Conservation (phyloP, 352 stramenopile species). For the Phytophthora foliorum region DNA sequence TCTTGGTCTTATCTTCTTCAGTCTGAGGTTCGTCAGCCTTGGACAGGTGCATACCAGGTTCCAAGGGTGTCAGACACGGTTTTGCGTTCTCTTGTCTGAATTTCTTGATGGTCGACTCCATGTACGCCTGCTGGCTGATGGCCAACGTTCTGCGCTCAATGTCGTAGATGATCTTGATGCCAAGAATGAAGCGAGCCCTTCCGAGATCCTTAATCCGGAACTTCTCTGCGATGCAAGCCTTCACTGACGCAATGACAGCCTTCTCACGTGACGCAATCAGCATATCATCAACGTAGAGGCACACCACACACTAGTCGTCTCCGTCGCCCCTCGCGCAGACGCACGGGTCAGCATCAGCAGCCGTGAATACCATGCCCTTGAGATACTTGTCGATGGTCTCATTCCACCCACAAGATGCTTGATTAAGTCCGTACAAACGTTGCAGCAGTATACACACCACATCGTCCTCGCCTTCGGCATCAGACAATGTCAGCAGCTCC, state of each 20-base stretch:
- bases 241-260: conserved; percentile 9
- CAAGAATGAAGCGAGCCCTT: background rate
- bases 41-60: conserved; percentile 4
- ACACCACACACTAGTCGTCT: conserved; percentile 19
- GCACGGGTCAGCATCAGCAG: conserved; percentile 20
- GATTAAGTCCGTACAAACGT: conserved; percentile 12
- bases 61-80: conserved; percentile 11
- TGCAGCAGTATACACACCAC: background rate
- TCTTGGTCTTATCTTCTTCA: conserved; percentile 9
- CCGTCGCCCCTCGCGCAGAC: background rate
- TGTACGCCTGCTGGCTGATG: conserved; percentile 13
- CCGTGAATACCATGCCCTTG: conserved; percentile 26
- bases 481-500: background rate
- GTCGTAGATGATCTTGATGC: conserved; percentile 34
- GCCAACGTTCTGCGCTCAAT: background rate
- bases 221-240: background rate
- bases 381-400: conserved; percentile 31
- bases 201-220: too few species aligned
- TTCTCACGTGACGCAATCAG: conserved; percentile 4
- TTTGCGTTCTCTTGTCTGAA: conserved; percentile 24
- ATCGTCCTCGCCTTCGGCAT: background rate
- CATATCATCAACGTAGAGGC: conserved; percentile 28
- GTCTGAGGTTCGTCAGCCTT: background rate
- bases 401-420: conserved; percentile 10
- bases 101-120: conserved; percentile 14